Base-by-base conservation (phyloP, 2,329 filamentous ascomycete genomes). In the Cercospora brassicicola region DNA sequence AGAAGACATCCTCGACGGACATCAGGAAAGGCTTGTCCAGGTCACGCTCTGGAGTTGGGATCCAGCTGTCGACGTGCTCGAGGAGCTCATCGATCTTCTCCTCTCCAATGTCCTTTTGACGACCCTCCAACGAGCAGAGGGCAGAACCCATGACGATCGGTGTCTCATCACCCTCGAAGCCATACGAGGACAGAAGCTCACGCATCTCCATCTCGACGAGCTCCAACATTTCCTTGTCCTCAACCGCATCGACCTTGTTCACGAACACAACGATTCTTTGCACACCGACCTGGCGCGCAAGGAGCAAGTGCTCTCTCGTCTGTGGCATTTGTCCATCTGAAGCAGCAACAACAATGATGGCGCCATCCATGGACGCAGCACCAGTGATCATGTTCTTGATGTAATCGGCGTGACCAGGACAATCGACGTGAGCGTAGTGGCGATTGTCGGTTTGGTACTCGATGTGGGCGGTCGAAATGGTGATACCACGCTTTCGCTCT, bases 301-400 rank as follows among this genome's bases (percentile, higher is more conserved):
- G 92, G 76, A 99, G 89, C 83, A 99, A 87, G 86, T 99, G 95
- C 86, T 99, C 95, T 83, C 95, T 89, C 74, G 95, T 99, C 88
- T 99, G 96, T 78, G 95, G 95, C 95, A 99, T 99, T 86, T 99
- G 96, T 80, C 95, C 95, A 81, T 99, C 95, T 42, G 93, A 97
- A 75, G 95, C 95, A 76, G 96, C 96, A 77, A 99, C 96, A 74
- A 99, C 95, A 78, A 99, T 97, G 80, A 99, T 94, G 78, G 95
- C 94, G 78, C 95, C 95, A 78, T 99, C 95, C 95, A 99, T 99
- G 87, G 93, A 96, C 78, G 96, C 94, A 72, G 95, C 94, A 89
- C 95, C 95, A 75, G 95, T 99, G 82, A 99, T 99, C 95, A 99
- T 99, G 90, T 99, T 99, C 89, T 99, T 99, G 87, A 99, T 98